phyloP scores from a whole-genome alignment of 1,284 basidiomycete genomes.

The Butyriboletus regius region DNA sequence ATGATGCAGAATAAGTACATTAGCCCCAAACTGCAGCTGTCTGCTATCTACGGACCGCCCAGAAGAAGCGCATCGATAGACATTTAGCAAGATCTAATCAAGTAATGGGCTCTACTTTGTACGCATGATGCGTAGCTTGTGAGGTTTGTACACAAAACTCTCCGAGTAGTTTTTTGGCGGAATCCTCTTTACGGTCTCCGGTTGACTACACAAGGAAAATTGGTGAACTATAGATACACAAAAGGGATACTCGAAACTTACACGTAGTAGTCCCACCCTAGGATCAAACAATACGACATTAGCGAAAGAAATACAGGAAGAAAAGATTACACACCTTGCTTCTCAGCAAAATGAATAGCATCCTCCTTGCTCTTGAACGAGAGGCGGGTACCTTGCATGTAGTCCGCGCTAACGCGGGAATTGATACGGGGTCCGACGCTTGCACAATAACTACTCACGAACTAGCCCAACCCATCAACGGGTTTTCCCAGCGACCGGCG shows the following conservation, averaged over 20 bases:
- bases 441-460: constrained; percentile 53
- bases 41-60: not conserved
- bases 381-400: constrained; percentile 88
- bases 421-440: not conserved
- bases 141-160: constrained; percentile 82
- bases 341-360: constrained; percentile 89
- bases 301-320: not conserved
- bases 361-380: constrained; percentile 87
- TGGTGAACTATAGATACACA: constrained; percentile 1
- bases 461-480: constrained; percentile 95
- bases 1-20: not conserved
- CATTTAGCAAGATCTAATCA: constrained; percentile 9
- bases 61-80: not conserved
- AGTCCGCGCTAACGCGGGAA: constrained; percentile 70
- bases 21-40: not conserved
- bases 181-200: constrained; percentile 61
- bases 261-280: constrained; percentile 75
- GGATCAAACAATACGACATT: not conserved
- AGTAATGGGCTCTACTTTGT: constrained; percentile 68
- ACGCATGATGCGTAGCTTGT: constrained; percentile 77
- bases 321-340: constrained; percentile 58
- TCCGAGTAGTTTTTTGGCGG: constrained; percentile 89
- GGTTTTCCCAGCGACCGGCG: constrained; percentile 93
- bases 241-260: constrained; percentile 34
- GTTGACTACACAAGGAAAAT: constrained; percentile 46